phyloP scores from a whole-genome alignment of 2,329 filamentous ascomycete species.

The Sphaerulina vaccinii region DNA sequence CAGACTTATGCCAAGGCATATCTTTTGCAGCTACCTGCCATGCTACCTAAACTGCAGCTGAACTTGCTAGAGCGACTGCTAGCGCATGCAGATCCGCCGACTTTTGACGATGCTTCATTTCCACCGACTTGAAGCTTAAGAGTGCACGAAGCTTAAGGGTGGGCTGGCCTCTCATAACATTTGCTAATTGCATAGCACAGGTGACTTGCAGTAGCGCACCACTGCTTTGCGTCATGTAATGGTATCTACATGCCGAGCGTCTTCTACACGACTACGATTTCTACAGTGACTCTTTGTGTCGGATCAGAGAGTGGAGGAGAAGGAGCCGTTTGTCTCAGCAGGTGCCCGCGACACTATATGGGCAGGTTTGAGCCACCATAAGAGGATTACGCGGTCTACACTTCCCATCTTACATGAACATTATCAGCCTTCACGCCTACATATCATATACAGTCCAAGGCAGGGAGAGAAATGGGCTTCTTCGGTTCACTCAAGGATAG shows the following conservation, averaged over 20 bases:
- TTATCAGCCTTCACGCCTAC: neutral
- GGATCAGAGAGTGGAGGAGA: neutral
- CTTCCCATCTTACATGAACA: neutral
- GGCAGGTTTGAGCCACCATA: neutral
- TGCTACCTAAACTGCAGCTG: too few species aligned
- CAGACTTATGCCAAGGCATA: too few species aligned
- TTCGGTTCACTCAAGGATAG: slow-evolving; percentile 22
- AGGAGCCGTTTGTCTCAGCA: neutral
- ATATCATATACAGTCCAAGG: slow-evolving; percentile 1
- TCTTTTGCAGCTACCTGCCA: too few species aligned
- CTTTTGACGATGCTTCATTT: neutral
- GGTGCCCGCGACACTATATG: neutral
- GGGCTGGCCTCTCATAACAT: neutral
- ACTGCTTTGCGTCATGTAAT: too few species aligned
- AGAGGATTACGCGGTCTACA: neutral
- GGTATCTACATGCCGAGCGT: too few species aligned
- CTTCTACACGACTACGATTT: neutral
- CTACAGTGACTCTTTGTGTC: neutral
- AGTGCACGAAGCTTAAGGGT: too few species aligned
- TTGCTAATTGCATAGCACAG: neutral
- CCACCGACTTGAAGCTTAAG: neutral
- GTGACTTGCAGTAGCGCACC: neutral
- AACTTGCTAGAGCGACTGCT: too few species aligned
- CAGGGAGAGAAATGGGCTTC: too few species aligned
- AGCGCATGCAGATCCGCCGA: too few species aligned